Base-by-base conservation (phyloP, 2,329 filamentous ascomycete genomes). In the Claviceps cyperi region DNA sequence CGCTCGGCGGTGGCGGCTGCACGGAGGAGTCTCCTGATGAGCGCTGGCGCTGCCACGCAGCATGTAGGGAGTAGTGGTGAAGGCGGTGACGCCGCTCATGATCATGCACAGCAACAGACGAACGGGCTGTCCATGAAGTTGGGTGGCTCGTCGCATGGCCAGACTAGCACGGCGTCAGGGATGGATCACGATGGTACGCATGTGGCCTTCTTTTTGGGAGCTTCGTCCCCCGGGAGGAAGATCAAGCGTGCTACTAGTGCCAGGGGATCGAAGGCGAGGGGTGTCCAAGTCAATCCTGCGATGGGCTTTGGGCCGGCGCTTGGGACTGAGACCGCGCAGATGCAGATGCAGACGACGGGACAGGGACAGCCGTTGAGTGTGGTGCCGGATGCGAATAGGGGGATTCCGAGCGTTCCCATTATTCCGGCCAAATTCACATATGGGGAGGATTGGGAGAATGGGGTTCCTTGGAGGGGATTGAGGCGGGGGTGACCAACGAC, bases 331-430 rank as follows among this genome's bases (percentile, higher is more conserved):
- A 4, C 28, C 28, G 9, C 28, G 28, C 28, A 32, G 9, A 32
- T 11, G 28, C 28, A 32, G 28, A 32, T 32, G 28, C 28, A 11
- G 9, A 32, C 28, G 9, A 32, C 9, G 37, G 37, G 37, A 4
- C 7, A 13, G 7, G 46, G 44, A 32, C 59, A 56, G 11, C 60
- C 64, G 35, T 60, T 75, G 47, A 63, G 65, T 24, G 64, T 72
- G 35, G 63, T 71, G 35, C 68, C 72, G 5, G 69, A 73, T 55
- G 64, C 60, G 45, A 74, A 75, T 54, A 64, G 68, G 37, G 72
- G 71, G 15, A 70, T 73, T 44, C 71, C 72, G 3, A 63, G 58
- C 28, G 66, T 74, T 43, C 69, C 72, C 22, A 60, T 61, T 36
- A 70, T 74, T 32, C 69, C 74, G 13, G 61, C 64, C 50, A 67